Conservation (phyloP, 1,284 basidiomycete species). For the Rhodotorula sp. region DNA sequence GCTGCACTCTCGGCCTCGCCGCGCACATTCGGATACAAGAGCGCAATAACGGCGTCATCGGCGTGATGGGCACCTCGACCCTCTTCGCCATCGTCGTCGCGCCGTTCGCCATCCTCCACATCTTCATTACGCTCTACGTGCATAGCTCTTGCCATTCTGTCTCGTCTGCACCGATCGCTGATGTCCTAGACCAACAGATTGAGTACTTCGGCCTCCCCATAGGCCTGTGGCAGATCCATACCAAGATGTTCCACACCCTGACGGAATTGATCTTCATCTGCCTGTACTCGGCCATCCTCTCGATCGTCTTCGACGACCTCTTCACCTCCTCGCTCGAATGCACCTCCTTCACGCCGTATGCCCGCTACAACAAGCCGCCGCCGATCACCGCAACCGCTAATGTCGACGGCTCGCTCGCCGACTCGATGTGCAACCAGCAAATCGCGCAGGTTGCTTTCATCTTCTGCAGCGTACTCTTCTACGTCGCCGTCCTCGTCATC, state of each 20-base stretch:
- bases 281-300: slow-evolving; percentile 84
- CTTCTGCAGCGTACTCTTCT: slow-evolving; percentile 54
- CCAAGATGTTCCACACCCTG: slow-evolving; percentile 42
- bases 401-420: slow-evolving; percentile 55
- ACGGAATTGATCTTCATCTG: slow-evolving; percentile 74
- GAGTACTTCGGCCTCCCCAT: slow-evolving; percentile 89
- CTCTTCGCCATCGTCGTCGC: slow-evolving; percentile 82
- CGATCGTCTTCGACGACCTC: slow-evolving; percentile 84
- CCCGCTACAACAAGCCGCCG: slow-evolving; percentile 52
- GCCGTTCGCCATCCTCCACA: slow-evolving; percentile 77
- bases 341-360: slow-evolving; percentile 50
- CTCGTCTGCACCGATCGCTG: no score
- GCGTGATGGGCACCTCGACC: slow-evolving; percentile 74
- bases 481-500: slow-evolving; percentile 76
- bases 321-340: slow-evolving; percentile 82
- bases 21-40: slow-evolving; percentile 69
- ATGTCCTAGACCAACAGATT: slow-evolving; percentile 53
- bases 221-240: slow-evolving; percentile 73
- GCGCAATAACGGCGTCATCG: slow-evolving; percentile 56
- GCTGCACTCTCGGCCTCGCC: slow-evolving; percentile 73
- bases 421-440: slow-evolving; percentile 66
- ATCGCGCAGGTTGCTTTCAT: slow-evolving; percentile 66
- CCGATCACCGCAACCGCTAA: slow-evolving; percentile 58
- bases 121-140: slow-evolving; percentile 66
- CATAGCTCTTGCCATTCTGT: slow-evolving; percentile 2